Evolutionary conservation across 2,329 filamentous ascomycete species (phyloP), one percentile per base, ranked within the genome.

Genomic region (Colletotrichum brevisporum): DNA sequence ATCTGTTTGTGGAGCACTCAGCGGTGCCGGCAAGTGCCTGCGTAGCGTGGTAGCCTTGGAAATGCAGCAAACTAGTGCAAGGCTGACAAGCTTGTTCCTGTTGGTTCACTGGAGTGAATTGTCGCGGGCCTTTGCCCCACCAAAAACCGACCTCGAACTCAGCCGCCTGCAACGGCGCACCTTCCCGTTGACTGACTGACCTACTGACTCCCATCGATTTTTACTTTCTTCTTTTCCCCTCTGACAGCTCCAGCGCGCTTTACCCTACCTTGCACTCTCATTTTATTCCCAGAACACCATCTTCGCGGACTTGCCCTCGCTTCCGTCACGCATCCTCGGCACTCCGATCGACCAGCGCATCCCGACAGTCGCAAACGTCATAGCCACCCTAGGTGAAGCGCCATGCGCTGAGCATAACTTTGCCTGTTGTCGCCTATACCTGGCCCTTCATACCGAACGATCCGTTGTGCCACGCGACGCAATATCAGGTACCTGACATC

Each of bases 301-400:
- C 27, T 27, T 27, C 47, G 39, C 39, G n/a, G n/a, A 39, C 18
- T 15, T 16, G 12, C 43, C 16, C 41, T 10, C 9, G 16, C 13
- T 18, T 13, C 16, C 13, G 27, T 36, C 31, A 10, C 31, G 21
- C 16, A 43, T 18, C 12, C 16, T 39, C 45, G 53, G 53, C 26
- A 31, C 51, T 50, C 54, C 60, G 48, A 43, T 48, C 24, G 48
- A 55, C 59, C 27, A 31, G 50, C 50, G 48, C 31, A 54, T 60
- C 31, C 43, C 47, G n/a, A 61, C 26, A 39, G 36, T 61, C 63
- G 67, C 67, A 61, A 69, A 69, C 63, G 63, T 69, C 67, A 69
- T 67, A 51, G 39, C 36, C 50, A 36, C 26, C 21, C 27, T 58
- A 27, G 18, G 26, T 16, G 31, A 24, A 53, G 26, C 31, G 50